Conservation (phyloP, 179 eudicot species). For the Beta corolliflora region DNA sequence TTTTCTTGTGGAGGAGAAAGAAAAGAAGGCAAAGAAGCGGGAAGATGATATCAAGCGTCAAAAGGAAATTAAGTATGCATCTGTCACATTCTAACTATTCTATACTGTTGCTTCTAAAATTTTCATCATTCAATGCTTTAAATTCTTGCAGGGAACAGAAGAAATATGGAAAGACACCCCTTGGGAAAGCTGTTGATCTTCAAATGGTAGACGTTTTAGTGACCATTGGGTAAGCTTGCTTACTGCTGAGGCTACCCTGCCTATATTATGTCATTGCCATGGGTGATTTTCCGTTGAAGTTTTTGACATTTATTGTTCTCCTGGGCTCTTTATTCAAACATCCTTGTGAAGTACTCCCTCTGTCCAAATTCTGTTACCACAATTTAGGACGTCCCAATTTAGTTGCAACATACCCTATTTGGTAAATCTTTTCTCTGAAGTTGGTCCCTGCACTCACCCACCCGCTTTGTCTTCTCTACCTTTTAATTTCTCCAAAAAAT, state of each 20-base stretch:
- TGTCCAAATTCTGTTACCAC: no score
- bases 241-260: background rate
- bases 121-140: slow-evolving; percentile 13
- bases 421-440: no score
- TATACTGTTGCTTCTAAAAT: background rate
- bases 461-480: no score
- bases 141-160: slow-evolving; percentile 74
- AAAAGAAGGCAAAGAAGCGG: slow-evolving; percentile 48
- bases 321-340: slow-evolving; percentile 3
- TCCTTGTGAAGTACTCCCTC: slow-evolving; percentile 1
- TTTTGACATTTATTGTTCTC: background rate
- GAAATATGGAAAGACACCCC: slow-evolving; percentile 72
- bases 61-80: slow-evolving; percentile 60
- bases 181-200: slow-evolving; percentile 76
- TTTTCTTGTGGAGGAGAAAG: slow-evolving; percentile 76
- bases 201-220: slow-evolving; percentile 50
- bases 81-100: background rate
- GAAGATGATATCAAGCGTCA: slow-evolving; percentile 62
- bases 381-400: no score
- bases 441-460: no score
- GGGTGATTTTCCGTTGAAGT: background rate
- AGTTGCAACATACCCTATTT: no score
- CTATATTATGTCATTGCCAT: background rate
- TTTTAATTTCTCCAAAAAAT: no score
- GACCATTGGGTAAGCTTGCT: slow-evolving; percentile 61